Evolutionary conservation across 192 early-diverging fungal genomes (phyloP).

Genomic region (Podila horticola): DNA sequence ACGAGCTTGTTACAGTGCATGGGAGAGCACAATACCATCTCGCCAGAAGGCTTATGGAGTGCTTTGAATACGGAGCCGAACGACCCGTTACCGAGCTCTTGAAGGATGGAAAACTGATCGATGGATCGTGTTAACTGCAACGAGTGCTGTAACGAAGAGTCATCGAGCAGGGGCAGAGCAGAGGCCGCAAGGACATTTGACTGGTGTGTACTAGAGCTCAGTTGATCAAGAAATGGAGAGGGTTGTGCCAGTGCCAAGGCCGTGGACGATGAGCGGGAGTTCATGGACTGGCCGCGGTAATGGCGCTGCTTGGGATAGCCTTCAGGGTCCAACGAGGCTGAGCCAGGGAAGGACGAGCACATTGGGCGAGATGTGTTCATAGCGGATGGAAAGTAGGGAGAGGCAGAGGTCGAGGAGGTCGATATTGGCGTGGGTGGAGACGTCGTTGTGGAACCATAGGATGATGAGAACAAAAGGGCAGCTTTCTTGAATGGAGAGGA

Average conservation of each 20-base stretch:
- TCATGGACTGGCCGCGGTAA: no score
- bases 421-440: slow-evolving; percentile 29
- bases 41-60: slow-evolving; percentile 68
- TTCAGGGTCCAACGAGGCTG: no score
- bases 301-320: no score
- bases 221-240: no score
- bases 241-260: no score
- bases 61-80: slow-evolving; percentile 85
- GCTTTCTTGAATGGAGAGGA: no score
- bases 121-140: slow-evolving; percentile 24
- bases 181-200: no score
- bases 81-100: slow-evolving; percentile 84
- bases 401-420: slow-evolving; percentile 1
- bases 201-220: no score
- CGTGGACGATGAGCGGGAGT: no score
- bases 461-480: slow-evolving; percentile 1
- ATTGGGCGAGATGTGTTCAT: no score
- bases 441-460: slow-evolving; percentile 19
- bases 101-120: slow-evolving; percentile 69
- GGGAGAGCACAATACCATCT: slow-evolving; percentile 59
- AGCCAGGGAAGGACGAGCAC: no score
- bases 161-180: neutral
- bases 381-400: slow-evolving; percentile 1
- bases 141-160: neutral
- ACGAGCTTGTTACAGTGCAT: no score